phyloP scores from a whole-genome alignment of 2,329 filamentous ascomycete genomes.

The Didymella lethalis region DNA sequence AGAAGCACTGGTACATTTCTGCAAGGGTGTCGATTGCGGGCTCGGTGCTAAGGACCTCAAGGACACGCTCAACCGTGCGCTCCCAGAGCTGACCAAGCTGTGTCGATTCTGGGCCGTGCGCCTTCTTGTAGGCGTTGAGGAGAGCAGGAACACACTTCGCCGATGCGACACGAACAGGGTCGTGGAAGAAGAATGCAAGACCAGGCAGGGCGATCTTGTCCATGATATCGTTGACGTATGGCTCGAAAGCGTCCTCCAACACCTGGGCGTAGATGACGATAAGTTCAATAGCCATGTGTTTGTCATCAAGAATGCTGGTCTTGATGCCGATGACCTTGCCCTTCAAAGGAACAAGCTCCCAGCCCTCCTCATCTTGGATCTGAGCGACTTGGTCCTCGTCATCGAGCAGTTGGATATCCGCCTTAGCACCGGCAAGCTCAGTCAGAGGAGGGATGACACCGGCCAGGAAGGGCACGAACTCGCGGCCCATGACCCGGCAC shows the following conservation, averaged over 20 bases:
- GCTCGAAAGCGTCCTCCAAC: slow-evolving; percentile 89
- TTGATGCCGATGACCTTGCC: slow-evolving; percentile 99
- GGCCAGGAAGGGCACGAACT: slow-evolving; percentile 91
- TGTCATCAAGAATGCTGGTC: slow-evolving; percentile 95
- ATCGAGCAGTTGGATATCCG: slow-evolving; percentile 94
- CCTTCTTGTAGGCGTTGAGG: slow-evolving; percentile 91
- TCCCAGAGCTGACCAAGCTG: slow-evolving; percentile 85
- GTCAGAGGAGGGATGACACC: slow-evolving; percentile 94
- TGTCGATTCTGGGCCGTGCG: slow-evolving; percentile 80
- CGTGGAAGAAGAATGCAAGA: slow-evolving; percentile 98
- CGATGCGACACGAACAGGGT: slow-evolving; percentile 92
- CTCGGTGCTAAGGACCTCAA: slow-evolving; percentile 92
- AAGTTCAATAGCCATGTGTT: slow-evolving; percentile 99
- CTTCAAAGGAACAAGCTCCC: slow-evolving; percentile 96
- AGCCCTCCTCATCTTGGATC: slow-evolving; percentile 93
- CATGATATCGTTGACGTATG: slow-evolving; percentile 92
- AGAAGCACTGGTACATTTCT: slow-evolving; percentile 99
- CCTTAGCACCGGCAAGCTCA: slow-evolving; percentile 90
- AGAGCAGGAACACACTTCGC: slow-evolving; percentile 94
- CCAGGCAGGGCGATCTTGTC: slow-evolving; percentile 95
- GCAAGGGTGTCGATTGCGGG: slow-evolving; percentile 95
- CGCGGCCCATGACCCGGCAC: slow-evolving; percentile 89
- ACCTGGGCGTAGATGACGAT: slow-evolving; percentile 97
- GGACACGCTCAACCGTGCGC: slow-evolving; percentile 84
- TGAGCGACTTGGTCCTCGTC: slow-evolving; percentile 94